A percentile compares a stretch with the other conserved stretches of the same genome.
Conservation (phyloP, 768 basidiomycete species). For the Rhodotorula kratochvilovae region DNA sequence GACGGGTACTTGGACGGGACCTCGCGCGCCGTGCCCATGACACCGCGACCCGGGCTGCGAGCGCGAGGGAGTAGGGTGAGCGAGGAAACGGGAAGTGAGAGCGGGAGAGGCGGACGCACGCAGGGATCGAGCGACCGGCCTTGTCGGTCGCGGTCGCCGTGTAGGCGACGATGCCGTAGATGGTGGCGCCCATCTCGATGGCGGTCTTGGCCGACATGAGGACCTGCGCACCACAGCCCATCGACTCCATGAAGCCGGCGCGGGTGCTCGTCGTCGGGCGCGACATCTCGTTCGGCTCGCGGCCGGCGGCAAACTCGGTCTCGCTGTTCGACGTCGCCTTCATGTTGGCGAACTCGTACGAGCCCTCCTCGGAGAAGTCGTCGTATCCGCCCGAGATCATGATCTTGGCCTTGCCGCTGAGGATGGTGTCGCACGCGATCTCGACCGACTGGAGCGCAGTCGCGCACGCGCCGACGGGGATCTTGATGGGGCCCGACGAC, state of each 20-base stretch:
- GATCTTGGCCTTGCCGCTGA: slow-evolving; percentile 94
- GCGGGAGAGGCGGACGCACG: slow-evolving; percentile 45
- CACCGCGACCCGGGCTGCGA: slow-evolving; percentile 74
- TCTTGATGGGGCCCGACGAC: slow-evolving; percentile 95
- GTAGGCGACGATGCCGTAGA: slow-evolving; percentile 78
- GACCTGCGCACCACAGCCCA: slow-evolving; percentile 93
- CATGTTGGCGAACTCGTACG: slow-evolving; percentile 99
- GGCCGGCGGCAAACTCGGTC: slow-evolving; percentile 97
- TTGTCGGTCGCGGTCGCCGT: slow-evolving; percentile 98
- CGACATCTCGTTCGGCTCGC: slow-evolving; percentile 98
- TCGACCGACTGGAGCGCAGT: slow-evolving; percentile 97
- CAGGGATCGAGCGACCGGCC: slow-evolving; percentile 94
- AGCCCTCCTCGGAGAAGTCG: slow-evolving; percentile 95
- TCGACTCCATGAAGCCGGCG: slow-evolving; percentile 90
- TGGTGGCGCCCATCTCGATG: slow-evolving; percentile 84
- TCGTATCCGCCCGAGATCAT: slow-evolving; percentile 99
- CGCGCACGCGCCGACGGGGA: slow-evolving; percentile 97
- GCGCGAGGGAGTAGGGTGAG: not conserved
- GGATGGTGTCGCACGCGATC: slow-evolving; percentile 91
- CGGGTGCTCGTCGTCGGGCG: slow-evolving; percentile 94
- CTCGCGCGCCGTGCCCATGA: slow-evolving; percentile 81
- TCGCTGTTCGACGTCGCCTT: slow-evolving; percentile 97
- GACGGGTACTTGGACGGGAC: slow-evolving; percentile 67
- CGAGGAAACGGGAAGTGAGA: too few species aligned
- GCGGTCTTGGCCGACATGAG: slow-evolving; percentile 97